Evolutionary conservation across 768 basidiomycete genomes (phyloP).

Genomic region (Auricularia sp.): DNA sequence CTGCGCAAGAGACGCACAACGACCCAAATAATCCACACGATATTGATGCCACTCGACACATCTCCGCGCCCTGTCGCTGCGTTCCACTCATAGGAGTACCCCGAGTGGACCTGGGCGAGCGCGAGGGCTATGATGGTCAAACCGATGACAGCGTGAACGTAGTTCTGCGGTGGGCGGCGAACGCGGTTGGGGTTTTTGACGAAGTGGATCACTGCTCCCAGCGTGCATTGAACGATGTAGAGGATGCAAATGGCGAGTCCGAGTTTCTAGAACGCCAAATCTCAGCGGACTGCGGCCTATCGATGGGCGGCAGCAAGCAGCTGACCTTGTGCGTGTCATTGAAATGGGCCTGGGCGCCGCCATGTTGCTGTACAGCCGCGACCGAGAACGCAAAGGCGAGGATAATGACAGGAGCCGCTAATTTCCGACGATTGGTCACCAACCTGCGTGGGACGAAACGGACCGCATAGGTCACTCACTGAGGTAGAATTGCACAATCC

Average conservation of each 20-base stretch:
- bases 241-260: slow-evolving; percentile 44
- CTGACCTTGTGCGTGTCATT: slow-evolving; percentile 40
- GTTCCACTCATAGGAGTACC: slow-evolving; percentile 42
- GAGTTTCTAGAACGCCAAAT: slow-evolving; percentile 24
- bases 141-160: slow-evolving; percentile 38
- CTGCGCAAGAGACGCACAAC: slow-evolving; percentile 26
- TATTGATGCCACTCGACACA: slow-evolving; percentile 24
- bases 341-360: slow-evolving; percentile 30
- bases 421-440: no score
- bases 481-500: slow-evolving; percentile 38
- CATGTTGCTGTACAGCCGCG: slow-evolving; percentile 26
- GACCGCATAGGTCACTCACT: slow-evolving; percentile 23
- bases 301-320: background rate
- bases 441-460: background rate
- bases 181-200: slow-evolving; percentile 31
- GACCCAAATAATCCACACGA: slow-evolving; percentile 40
- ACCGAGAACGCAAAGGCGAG: slow-evolving; percentile 34
- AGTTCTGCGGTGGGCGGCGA: slow-evolving; percentile 36
- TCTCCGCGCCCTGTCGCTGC: slow-evolving; percentile 32
- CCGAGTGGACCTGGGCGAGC: slow-evolving; percentile 24
- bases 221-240: slow-evolving; percentile 37
- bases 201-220: slow-evolving; percentile 47
- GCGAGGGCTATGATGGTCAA: slow-evolving; percentile 45
- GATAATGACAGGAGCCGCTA: slow-evolving; percentile 37
- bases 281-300: background rate